Evolutionary conservation across 1,139 yeast species (phyloP).

Genomic region (Debaryomyces sp.): DNA sequence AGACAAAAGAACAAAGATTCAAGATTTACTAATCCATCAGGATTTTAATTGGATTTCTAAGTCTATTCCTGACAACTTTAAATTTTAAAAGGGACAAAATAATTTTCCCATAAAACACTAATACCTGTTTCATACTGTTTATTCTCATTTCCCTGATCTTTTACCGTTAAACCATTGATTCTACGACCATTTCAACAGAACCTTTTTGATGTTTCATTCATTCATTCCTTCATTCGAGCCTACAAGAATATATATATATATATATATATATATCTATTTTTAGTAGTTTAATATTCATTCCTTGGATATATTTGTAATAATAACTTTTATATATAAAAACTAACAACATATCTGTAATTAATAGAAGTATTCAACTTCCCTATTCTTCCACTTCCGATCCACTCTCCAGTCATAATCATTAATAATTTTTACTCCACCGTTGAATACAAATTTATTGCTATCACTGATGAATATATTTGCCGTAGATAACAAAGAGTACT

Average conservation of each 20-base stretch:
- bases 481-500: not conserved
- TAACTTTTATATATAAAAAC: not conserved
- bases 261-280: not conserved
- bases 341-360: not conserved
- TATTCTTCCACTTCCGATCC: conserved; percentile 3
- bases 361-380: conserved; percentile 1
- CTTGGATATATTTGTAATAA: not conserved
- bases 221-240: not conserved
- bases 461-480: conserved; percentile 1
- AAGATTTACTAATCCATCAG: conserved; percentile 14
- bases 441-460: conserved; percentile 1
- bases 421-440: not conserved
- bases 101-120: not conserved
- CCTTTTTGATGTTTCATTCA: not conserved
- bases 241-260: not conserved
- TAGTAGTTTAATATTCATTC: not conserved
- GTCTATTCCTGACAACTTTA: conserved; percentile 15
- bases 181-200: not conserved
- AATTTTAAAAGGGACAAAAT: not conserved
- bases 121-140: not conserved
- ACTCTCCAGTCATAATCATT: conserved; percentile 6
- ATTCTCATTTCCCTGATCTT: not conserved
- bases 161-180: not conserved
- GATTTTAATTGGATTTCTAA: conserved; percentile 26
- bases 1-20: conserved; percentile 30